phyloP scores from a whole-genome alignment of 768 basidiomycete species.

The Crassisporium funariophilum region DNA sequence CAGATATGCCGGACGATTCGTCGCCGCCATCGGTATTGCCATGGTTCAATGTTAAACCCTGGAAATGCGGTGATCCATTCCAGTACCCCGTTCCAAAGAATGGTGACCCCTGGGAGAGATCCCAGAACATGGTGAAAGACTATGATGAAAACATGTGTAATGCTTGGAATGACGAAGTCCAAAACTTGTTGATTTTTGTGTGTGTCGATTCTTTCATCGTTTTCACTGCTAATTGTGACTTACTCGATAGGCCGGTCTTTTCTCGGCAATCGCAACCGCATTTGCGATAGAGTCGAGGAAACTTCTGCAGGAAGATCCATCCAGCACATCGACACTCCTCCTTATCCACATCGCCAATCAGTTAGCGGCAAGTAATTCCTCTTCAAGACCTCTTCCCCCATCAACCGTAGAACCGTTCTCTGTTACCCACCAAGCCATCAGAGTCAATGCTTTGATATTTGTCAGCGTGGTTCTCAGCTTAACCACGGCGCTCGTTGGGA shows the following conservation, averaged over 20 bases:
- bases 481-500: constrained; percentile 21
- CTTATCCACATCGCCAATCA: constrained; percentile 1
- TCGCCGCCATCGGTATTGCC: too few relatives aligned
- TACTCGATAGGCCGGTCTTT: constrained; percentile 15
- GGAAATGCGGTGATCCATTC: not conserved
- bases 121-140: not conserved
- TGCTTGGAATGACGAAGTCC: constrained; percentile 1
- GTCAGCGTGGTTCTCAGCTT: constrained; percentile 24
- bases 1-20: too few relatives aligned
- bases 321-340: not conserved
- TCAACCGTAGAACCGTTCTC: not conserved
- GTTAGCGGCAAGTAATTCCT: not conserved
- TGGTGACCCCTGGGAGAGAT: constrained; percentile 4
- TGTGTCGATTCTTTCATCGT: not conserved
- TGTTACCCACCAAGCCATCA: not conserved
- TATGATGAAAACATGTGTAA: not conserved
- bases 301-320: constrained; percentile 8
- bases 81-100: constrained; percentile 1
- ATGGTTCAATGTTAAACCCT: too few relatives aligned
- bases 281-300: constrained; percentile 17
- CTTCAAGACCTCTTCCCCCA: not conserved
- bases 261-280: constrained; percentile 18
- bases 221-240: not conserved
- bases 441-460: constrained; percentile 23
- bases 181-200: constrained; percentile 8